A percentile compares a stretch with the other conserved stretches of the same genome.
These are phyloP conservation scores for Pugionium dolabratum DNA, from an alignment of 345 rosid species.

Conservation along the genomic window DNA sequence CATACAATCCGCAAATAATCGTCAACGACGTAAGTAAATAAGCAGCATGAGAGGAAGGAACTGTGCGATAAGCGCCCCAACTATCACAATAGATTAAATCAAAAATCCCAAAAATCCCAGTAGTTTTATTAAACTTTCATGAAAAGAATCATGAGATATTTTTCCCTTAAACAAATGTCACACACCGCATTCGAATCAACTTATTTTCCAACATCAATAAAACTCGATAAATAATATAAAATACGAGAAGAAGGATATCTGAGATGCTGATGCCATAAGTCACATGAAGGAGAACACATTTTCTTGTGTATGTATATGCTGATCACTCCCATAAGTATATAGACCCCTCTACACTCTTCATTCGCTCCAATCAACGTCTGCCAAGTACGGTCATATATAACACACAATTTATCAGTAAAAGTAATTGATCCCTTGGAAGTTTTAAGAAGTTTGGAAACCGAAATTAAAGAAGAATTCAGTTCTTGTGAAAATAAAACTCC, in stretches of 20 bases:
- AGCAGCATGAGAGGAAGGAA: background rate
- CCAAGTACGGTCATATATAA: background rate
- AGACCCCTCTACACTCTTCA: background rate
- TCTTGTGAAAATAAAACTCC: background rate
- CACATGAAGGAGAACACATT: no score
- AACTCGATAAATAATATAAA: background rate
- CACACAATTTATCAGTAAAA: background rate
- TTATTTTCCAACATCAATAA: background rate
- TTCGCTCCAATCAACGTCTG: slow-evolving; percentile 5
- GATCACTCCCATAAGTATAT: background rate
- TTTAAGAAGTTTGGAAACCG: background rate
- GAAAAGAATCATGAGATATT: background rate
- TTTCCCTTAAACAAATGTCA: slow-evolving; percentile 1
- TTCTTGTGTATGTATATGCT: background rate
- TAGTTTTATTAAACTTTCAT: background rate
- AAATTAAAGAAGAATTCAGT: background rate
- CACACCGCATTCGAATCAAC: background rate
- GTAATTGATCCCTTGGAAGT: background rate
- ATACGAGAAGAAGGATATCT: background rate
- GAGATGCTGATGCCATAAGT: background rate
- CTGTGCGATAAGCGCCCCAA: background rate
- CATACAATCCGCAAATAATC: background rate
- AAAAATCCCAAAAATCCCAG: background rate
- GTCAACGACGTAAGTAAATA: background rate
- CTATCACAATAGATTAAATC: background rate